These are phyloP conservation scores for Ramaria sp. DNA, from an alignment of 768 basidiomycete genomes.

Conservation along the genomic window DNA sequence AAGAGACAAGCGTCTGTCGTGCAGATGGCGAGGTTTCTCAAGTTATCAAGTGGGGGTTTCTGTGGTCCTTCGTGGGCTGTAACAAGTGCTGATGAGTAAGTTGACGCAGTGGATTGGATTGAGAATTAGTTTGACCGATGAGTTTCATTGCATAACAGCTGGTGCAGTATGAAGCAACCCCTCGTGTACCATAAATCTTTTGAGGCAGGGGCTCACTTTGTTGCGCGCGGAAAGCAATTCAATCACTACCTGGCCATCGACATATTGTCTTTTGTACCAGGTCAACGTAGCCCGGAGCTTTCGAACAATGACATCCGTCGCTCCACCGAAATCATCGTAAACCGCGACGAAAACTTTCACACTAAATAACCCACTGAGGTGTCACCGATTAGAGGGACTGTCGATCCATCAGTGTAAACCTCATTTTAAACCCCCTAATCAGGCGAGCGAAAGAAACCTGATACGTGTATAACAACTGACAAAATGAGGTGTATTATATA, in stretches of 20 bases:
- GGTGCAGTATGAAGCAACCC: not conserved
- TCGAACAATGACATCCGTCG: conserved; percentile 37
- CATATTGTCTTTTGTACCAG: conserved; percentile 23
- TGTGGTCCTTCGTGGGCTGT: conserved; percentile 22
- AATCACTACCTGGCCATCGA: conserved; percentile 32
- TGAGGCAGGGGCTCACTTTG: conserved; percentile 46
- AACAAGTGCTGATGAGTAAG: conserved; percentile 1
- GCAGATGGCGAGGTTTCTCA: not conserved
- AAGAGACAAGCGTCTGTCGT: not conserved
- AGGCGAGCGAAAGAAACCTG: too few species aligned
- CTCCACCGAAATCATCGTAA: conserved; percentile 18
- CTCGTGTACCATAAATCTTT: conserved; percentile 28
- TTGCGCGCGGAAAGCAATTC: conserved; percentile 38
- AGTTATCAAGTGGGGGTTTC: conserved; percentile 27
- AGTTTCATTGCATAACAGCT: not conserved
- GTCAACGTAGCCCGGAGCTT: conserved; percentile 26
- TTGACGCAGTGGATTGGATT: not conserved
- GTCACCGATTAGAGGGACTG: too few species aligned
- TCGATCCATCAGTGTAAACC: too few species aligned
- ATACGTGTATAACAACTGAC: too few species aligned
- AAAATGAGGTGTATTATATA: too few species aligned
- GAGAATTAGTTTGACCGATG: not conserved
- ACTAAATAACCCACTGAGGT: too few species aligned
- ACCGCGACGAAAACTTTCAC: not conserved
- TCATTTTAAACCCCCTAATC: too few species aligned